Conservation (phyloP, 495 filamentous ascomycete genomes). For the Penicillium malachiteum region DNA sequence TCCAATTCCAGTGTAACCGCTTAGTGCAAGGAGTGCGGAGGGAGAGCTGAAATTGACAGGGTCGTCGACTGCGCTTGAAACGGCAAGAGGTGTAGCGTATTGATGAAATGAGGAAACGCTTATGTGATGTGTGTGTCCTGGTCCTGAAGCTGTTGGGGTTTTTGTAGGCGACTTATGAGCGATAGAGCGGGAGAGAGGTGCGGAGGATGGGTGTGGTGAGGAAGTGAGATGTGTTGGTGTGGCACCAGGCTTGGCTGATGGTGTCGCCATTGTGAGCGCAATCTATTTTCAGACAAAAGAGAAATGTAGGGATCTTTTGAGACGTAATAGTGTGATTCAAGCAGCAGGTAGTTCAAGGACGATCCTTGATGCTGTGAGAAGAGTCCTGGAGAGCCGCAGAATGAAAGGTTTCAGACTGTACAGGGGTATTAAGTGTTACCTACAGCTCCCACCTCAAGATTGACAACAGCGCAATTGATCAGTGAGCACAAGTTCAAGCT, state of each 20-base stretch:
- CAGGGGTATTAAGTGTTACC: not conserved
- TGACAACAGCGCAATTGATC: constrained; percentile 11
- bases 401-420: not conserved
- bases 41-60: constrained; percentile 47
- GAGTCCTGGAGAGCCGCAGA: not conserved
- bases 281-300: not conserved
- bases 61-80: constrained; percentile 37
- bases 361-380: not conserved
- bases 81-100: constrained; percentile 43
- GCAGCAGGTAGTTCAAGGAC: not conserved
- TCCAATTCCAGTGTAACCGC: constrained; percentile 43
- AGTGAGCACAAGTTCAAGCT: constrained; percentile 4
- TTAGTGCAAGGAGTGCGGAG: constrained; percentile 44
- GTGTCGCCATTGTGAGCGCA: constrained; percentile 41
- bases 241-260: constrained; percentile 45
- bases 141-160: constrained; percentile 42
- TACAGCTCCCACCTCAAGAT: constrained; percentile 3
- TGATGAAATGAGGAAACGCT: constrained; percentile 36
- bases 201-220: constrained; percentile 42
- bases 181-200: constrained; percentile 39
- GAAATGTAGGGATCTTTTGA: not conserved
- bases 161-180: constrained; percentile 46
- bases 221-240: constrained; percentile 49
- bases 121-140: constrained; percentile 26
- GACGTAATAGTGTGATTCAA: not conserved